phyloP scores from a whole-genome alignment of 805 yeast species.

The Candida gorgasii region DNA sequence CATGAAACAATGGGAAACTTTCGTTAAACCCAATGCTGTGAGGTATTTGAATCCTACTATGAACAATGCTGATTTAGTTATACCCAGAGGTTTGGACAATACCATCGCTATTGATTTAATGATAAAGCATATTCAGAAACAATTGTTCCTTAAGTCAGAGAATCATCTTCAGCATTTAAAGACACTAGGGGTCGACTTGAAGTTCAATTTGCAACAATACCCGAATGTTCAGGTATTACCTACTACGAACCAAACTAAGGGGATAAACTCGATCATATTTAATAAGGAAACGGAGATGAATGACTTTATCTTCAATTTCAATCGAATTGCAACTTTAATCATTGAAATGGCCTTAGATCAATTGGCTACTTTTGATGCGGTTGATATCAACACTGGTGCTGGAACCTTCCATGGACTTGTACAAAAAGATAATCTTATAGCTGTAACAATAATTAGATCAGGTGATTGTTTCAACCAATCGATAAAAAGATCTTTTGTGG shows the following conservation, averaged over 20 bases:
- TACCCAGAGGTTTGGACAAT: constrained; percentile 91
- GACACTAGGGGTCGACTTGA: constrained; percentile 48
- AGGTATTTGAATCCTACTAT: constrained; percentile 72
- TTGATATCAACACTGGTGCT: constrained; percentile 28
- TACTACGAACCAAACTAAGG: constrained; percentile 64
- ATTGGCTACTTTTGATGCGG: constrained; percentile 38
- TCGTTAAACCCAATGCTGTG: constrained; percentile 91
- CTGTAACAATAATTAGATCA: constrained; percentile 80
- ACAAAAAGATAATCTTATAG: constrained; percentile 54
- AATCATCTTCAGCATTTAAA: constrained; percentile 67
- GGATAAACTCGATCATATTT: constrained; percentile 70
- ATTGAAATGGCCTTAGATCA: constrained; percentile 69
- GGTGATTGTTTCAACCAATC: constrained; percentile 92
- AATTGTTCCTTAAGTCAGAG: constrained; percentile 61
- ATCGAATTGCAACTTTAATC: constrained; percentile 73
- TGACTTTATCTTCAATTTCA: constrained; percentile 85
- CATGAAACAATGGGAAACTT: constrained; percentile 83
- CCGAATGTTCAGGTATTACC: constrained; percentile 41
- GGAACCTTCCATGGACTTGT: constrained; percentile 39
- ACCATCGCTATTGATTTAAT: constrained; percentile 75
- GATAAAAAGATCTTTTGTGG: constrained; percentile 73
- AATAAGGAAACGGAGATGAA: constrained; percentile 57
- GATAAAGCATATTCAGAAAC: constrained; percentile 76
- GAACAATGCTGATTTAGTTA: constrained; percentile 77
- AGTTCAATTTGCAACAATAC: constrained; percentile 28